Evolutionary conservation across 2,329 filamentous ascomycete genomes (phyloP), one percentile per base, ranked within the genome.

Genomic region (Hirsutella minnesotensis): DNA sequence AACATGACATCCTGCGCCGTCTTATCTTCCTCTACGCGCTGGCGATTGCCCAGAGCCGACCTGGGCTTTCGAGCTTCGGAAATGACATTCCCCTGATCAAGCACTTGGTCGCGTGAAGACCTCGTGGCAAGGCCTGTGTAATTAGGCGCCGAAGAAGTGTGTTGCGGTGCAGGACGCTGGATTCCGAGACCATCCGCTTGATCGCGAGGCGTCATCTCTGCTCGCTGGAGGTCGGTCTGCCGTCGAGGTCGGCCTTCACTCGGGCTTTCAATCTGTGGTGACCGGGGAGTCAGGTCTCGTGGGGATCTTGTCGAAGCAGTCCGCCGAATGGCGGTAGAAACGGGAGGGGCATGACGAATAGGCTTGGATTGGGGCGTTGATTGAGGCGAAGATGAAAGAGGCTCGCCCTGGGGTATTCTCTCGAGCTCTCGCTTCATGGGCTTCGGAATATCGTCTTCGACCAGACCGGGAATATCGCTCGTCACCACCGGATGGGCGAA

Each of bases 1-100:
- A 94, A 84, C 1, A 85, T 85, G 39, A 94, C 80, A 49, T 96
- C 90, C 53, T 94, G 86, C 3, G 86, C 87, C 3, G 82, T 83
- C 56, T 70, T 77, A 54, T 83, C 81, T 46, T 79, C 78, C 49
- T 83, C 81, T 44, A 73, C 70, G n/a, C 62, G 60, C 54, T 56
- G 36, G 49, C 54, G 21, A 48, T 46, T 9, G 47, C 44, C 39
- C 50, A 51, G 39, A 56, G 60, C 30, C 51, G 54, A 38, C 51
- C 65, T 16, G 47, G 53, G 18, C 50, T 49, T 29, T 56, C 56
- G 20, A 61, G 62, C n/a, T 63, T 59, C 24, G 63, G 53, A 27
- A 40, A 13, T 60, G 55, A 8, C 38, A 49, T 19, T 54, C 52
- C 9, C 55, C 52, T 9, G 57, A 51, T 40, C 38, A 46, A 29